Percentiles rank a stretch among this genome's conserved stretches.
These are phyloP conservation scores for Gentiana macrophylla DNA, from an alignment of 257 asterid genomes.

Conservation along the genomic window DNA sequence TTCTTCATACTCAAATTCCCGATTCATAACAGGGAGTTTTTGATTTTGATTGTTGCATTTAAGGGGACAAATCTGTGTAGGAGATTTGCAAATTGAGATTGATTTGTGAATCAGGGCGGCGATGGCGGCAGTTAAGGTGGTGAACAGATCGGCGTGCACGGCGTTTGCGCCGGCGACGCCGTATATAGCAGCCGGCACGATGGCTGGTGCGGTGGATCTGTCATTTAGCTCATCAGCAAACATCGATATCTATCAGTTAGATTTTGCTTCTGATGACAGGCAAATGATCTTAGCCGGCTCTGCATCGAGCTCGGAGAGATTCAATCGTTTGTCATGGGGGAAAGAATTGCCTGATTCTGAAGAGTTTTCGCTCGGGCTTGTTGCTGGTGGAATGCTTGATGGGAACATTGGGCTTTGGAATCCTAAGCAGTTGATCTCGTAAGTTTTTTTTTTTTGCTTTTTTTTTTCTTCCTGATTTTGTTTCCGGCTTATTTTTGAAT, in stretches of 20 bases:
- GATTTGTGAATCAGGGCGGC: slow-evolving; percentile 26
- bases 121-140: slow-evolving; percentile 71
- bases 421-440: slow-evolving; percentile 81
- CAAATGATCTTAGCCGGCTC: slow-evolving; percentile 56
- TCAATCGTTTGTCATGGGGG: slow-evolving; percentile 85
- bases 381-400: slow-evolving; percentile 96
- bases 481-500: too few species aligned
- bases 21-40: not conserved
- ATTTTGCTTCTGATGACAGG: slow-evolving; percentile 76
- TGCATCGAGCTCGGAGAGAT: slow-evolving; percentile 71
- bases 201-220: slow-evolving; percentile 99
- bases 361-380: slow-evolving; percentile 62
- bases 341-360: slow-evolving; percentile 51
- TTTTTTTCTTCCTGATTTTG: not conserved
- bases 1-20: too few species aligned
- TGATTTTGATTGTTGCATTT: not conserved
- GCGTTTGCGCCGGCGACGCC: slow-evolving; percentile 84
- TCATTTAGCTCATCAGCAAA: slow-evolving; percentile 92
- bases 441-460: slow-evolving; percentile 11
- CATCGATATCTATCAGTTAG: slow-evolving; percentile 83
- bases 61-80: not conserved
- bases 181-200: slow-evolving; percentile 94
- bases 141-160: slow-evolving; percentile 90
- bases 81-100: slow-evolving; percentile 13
- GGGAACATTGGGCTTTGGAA: slow-evolving; percentile 95